Evolutionary conservation across 306 rosid genomes (phyloP).

Genomic region (Ceratonia siliqua): DNA sequence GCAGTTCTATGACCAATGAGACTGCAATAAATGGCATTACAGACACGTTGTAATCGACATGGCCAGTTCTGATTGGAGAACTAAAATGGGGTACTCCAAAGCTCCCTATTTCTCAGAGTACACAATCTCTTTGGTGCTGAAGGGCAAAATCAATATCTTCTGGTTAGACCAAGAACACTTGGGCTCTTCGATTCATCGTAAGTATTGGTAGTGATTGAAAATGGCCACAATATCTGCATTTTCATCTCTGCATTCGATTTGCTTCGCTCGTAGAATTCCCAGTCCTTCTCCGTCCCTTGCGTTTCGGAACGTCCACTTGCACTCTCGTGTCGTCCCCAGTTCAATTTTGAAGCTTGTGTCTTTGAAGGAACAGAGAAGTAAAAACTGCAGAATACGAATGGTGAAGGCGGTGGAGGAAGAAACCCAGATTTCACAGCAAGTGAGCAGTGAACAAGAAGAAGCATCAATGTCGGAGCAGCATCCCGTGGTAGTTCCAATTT

Average conservation of each 20-base stretch:
- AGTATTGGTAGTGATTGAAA: neutral
- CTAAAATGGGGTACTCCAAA: neutral
- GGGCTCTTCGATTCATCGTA: too few relatives aligned
- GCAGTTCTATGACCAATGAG: neutral
- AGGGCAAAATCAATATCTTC: neutral
- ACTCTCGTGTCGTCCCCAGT: slow-evolving; percentile 29
- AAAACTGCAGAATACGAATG: slow-evolving; percentile 32
- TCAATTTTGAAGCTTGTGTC: slow-evolving; percentile 29
- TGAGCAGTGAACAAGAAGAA: slow-evolving; percentile 34
- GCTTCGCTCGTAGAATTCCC: neutral
- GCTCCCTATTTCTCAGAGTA: neutral
- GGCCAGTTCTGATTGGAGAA: neutral
- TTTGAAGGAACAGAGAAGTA: slow-evolving; percentile 8
- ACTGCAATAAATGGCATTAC: neutral
- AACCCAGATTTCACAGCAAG: slow-evolving; percentile 43
- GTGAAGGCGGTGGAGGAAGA: slow-evolving; percentile 57
- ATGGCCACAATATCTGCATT: slow-evolving; percentile 61
- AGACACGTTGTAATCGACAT: neutral
- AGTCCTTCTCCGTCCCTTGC: slow-evolving; percentile 32
- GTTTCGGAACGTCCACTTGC: slow-evolving; percentile 34
- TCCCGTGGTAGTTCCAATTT: slow-evolving; percentile 76
- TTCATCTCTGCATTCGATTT: slow-evolving; percentile 40
- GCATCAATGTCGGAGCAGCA: slow-evolving; percentile 45
- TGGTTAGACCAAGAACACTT: neutral
- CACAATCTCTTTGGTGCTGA: neutral